Evolutionary conservation across 108 stramenopile species (phyloP).

Genomic region (Nitzschia palea): DNA sequence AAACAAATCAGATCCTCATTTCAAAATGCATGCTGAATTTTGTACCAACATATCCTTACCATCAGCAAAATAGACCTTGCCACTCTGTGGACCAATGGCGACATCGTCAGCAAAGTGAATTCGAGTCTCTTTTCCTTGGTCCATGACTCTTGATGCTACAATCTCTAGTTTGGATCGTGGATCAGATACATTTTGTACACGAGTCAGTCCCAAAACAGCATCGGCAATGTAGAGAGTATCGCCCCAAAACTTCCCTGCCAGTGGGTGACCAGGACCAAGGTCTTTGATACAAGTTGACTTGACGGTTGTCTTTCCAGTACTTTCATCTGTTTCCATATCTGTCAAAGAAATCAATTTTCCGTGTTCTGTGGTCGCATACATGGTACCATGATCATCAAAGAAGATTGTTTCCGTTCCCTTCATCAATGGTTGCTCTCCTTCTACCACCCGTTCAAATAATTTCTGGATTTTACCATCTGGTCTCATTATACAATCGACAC

Average conservation of each 20-base stretch:
- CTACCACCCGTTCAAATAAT: slow-evolving; percentile 51
- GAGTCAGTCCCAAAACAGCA: slow-evolving; percentile 53
- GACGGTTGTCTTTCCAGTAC: slow-evolving; percentile 31
- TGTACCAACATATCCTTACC: neutral
- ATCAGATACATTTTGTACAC: slow-evolving; percentile 38
- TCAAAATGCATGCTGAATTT: too few relatives aligned
- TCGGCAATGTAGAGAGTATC: slow-evolving; percentile 73
- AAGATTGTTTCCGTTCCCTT: slow-evolving; percentile 61
- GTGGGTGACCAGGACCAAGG: slow-evolving; percentile 56
- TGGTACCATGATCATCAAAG: slow-evolving; percentile 45
- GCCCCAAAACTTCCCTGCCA: slow-evolving; percentile 59
- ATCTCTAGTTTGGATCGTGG: slow-evolving; percentile 57
- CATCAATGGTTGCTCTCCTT: slow-evolving; percentile 38
- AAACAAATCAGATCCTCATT: too few relatives aligned
- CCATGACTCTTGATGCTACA: slow-evolving; percentile 50
- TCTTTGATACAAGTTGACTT: slow-evolving; percentile 41
- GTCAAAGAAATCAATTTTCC: slow-evolving; percentile 46
- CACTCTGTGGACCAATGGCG: slow-evolving; percentile 54
- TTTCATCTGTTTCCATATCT: slow-evolving; percentile 28
- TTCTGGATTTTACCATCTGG: slow-evolving; percentile 46
- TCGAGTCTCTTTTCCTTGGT: slow-evolving; percentile 25
- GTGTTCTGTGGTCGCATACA: slow-evolving; percentile 57
- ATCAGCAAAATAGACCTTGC: slow-evolving; percentile 76
- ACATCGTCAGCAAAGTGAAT: slow-evolving; percentile 67
- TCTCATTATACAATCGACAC: too few relatives aligned